Evolutionary conservation across 2,329 filamentous ascomycete species (phyloP).

Genomic region (Xylaria arbuscula): DNA sequence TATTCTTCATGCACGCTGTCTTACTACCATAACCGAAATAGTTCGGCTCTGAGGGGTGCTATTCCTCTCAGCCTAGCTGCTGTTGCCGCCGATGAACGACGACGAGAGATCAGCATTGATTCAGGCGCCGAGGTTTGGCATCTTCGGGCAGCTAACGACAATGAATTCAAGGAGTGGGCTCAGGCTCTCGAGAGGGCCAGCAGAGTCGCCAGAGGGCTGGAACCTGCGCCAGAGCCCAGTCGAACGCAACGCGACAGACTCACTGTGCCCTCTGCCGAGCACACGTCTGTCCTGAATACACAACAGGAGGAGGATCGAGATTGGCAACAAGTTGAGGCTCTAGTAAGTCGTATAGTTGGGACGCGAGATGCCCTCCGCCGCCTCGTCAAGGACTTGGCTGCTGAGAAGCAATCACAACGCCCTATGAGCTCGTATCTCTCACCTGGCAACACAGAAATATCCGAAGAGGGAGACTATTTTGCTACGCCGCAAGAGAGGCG

Average conservation of each 20-base stretch:
- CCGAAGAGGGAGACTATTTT: slow-evolving; percentile 68
- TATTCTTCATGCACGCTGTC: slow-evolving; percentile 94
- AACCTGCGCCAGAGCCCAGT: slow-evolving; percentile 51
- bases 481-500: slow-evolving; percentile 65
- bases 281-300: slow-evolving; percentile 46
- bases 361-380: slow-evolving; percentile 89
- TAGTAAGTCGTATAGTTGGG: slow-evolving; percentile 87
- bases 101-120: slow-evolving; percentile 93
- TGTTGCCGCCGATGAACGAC: slow-evolving; percentile 87
- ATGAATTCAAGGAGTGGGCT: slow-evolving; percentile 90
- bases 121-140: slow-evolving; percentile 98
- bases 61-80: slow-evolving; percentile 92
- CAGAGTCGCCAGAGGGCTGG: slow-evolving; percentile 68
- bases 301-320: slow-evolving; percentile 66
- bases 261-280: slow-evolving; percentile 42
- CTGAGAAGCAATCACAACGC: slow-evolving; percentile 62
- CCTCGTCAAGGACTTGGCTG: slow-evolving; percentile 85
- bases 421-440: slow-evolving; percentile 56
- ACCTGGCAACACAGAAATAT: slow-evolving; percentile 54
- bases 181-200: slow-evolving; percentile 85
- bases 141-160: slow-evolving; percentile 81
- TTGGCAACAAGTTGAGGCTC: slow-evolving; percentile 85
- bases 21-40: slow-evolving; percentile 95
- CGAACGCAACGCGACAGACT: slow-evolving; percentile 43
- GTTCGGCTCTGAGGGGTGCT: slow-evolving; percentile 88